Base-by-base conservation (phyloP, 2,329 filamentous ascomycete genomes). In the Cladorrhinum sp. region DNA sequence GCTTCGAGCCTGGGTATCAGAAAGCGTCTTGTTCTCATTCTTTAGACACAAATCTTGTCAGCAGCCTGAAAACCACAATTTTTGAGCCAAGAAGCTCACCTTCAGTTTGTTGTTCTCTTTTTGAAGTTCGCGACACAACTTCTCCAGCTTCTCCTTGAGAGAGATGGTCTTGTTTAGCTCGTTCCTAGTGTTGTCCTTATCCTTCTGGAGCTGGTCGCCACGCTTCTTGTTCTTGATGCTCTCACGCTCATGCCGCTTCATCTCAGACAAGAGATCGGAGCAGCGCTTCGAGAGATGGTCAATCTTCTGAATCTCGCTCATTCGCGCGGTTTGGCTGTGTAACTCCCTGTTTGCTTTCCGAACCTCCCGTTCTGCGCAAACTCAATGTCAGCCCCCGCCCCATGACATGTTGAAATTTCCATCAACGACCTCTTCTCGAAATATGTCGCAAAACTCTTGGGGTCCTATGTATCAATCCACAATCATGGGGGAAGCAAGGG, bases 21-120 rank as follows among this genome's bases (percentile, higher is more conserved):
- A 90, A 25, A 96, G 82, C 56, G 91, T 92, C 72, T 96, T 93
- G 75, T 97, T 96, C 75, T 99, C 95, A 77, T 92, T 90, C 89
- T 92, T 72, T 45, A 58, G 55, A 49, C 27, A n/a, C 22, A n/a
- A 27, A 16, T 22, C 52, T 57, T 41, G 50, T 67, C 60, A 64
- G 65, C 62, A 63, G 50, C 23, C 27, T 25, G 25, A 45, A 27
- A n/a, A 53, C 56, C 18, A 18, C 10, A 32, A 22, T 24, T 18
- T 10, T 38, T n/a, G 50, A 48, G 55, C 57, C 25, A 22, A 50
- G 32, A 62, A 59, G 58, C 32, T n/a, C 4, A 95, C 91, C 88
- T 98, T 98, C 66, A 99, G 86, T 77, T 96, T 96, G 77, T 98
- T 98, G 75, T 99, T 99, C 72, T 99, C 95, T 69, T 93, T 90